Evolutionary conservation across 345 rosid species (phyloP).

Genomic region (Erucastrum elatum): DNA sequence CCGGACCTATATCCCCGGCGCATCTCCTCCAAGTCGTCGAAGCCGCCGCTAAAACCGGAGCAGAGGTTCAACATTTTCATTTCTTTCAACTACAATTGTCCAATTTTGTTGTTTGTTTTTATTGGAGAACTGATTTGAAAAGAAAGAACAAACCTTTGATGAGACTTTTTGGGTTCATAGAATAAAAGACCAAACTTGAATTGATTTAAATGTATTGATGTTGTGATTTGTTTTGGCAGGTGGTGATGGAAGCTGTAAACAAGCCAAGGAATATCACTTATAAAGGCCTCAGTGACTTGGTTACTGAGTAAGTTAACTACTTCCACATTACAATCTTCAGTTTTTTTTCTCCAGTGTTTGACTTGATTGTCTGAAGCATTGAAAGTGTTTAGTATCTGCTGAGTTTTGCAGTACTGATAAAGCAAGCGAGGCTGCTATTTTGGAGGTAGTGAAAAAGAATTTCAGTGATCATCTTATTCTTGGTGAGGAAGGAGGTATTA

Average conservation of each 20-base stretch:
- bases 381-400: conserved; percentile 24
- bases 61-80: conserved; percentile 54
- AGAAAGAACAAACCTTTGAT: not conserved
- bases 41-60: conserved; percentile 81
- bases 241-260: conserved; percentile 92
- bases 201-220: too few relatives aligned
- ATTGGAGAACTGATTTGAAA: not conserved
- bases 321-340: too few relatives aligned
- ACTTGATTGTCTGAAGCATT: not conserved
- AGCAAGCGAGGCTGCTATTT: conserved; percentile 83
- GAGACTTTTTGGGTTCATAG: not conserved
- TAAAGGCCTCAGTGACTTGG: conserved; percentile 85
- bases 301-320: conserved; percentile 70
- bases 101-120: not conserved
- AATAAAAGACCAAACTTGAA: not conserved
- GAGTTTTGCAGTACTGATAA: conserved; percentile 72
- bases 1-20: conserved; percentile 64
- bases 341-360: too few relatives aligned
- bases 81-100: not conserved
- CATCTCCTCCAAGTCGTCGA: conserved; percentile 79
- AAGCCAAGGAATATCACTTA: conserved; percentile 77
- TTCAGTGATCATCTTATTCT: conserved; percentile 87
- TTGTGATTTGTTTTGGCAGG: conserved; percentile 44
- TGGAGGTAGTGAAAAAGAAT: conserved; percentile 72
- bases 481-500: conserved; percentile 95